These are phyloP conservation scores for Stevia rebaudiana DNA, from an alignment of 140 eudicot species.

Conservation along the genomic window DNA sequence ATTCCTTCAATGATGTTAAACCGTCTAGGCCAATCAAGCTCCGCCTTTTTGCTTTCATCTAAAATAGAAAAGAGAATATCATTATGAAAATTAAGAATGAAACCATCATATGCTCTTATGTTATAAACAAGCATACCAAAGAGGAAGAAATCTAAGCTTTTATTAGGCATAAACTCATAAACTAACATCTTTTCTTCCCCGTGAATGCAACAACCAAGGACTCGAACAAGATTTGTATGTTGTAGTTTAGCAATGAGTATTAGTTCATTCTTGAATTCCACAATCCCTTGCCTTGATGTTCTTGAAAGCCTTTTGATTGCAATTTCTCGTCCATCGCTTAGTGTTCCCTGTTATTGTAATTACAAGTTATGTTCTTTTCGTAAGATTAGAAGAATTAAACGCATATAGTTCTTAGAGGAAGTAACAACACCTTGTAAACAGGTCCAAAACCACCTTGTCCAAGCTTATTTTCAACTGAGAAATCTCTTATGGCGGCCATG, in stretches of 20 bases:
- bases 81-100: neutral
- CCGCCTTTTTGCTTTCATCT: conserved; percentile 28
- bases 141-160: conserved; percentile 40
- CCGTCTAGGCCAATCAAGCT: conserved; percentile 40
- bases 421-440: conserved; percentile 35
- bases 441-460: conserved; percentile 63
- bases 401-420: neutral
- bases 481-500: conserved; percentile 34
- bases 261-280: conserved; percentile 51
- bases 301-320: conserved; percentile 43
- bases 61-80: neutral
- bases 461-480: conserved; percentile 37
- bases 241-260: conserved; percentile 44
- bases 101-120: neutral
- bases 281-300: conserved; percentile 51
- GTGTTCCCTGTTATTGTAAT: conserved; percentile 31
- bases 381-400: neutral
- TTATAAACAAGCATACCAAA: conserved; percentile 27
- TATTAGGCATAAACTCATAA: conserved; percentile 45
- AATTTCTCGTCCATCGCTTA: conserved; percentile 40
- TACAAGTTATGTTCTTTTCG: neutral
- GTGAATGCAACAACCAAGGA: conserved; percentile 42
- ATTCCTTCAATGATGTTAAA: conserved; percentile 25
- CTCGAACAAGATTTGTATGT: conserved; percentile 44
- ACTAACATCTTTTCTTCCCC: conserved; percentile 38